phyloP scores from a whole-genome alignment of 1,284 basidiomycete species.

The Athelia sp. region DNA sequence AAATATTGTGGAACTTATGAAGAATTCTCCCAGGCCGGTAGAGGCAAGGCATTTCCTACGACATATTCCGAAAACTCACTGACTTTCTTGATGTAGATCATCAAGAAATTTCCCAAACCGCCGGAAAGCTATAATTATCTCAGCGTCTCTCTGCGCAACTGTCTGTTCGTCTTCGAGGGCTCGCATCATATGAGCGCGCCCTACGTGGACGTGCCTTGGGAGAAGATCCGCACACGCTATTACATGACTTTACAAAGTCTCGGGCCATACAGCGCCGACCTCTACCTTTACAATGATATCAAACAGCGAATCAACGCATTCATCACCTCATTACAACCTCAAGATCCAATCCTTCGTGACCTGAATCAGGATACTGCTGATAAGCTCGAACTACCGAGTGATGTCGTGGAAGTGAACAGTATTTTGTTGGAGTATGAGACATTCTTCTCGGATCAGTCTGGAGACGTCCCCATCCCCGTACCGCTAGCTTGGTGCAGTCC shows the following conservation, averaged over 20 bases:
- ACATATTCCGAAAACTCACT: neutral
- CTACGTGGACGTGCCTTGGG: constrained; percentile 45
- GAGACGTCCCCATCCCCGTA: constrained; percentile 33
- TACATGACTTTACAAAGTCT: constrained; percentile 47
- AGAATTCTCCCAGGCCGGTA: constrained; percentile 55
- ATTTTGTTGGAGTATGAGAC: constrained; percentile 46
- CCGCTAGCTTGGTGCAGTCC: constrained; percentile 62
- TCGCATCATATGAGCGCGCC: constrained; percentile 22
- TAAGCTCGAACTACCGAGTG: constrained; percentile 20
- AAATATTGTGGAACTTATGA: constrained; percentile 56
- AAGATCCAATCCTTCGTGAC: constrained; percentile 9
- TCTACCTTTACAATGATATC: constrained; percentile 59
- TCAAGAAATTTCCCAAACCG: constrained; percentile 51
- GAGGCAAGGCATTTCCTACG: constrained; percentile 42
- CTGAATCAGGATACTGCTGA: neutral
- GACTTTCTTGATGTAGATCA: constrained; percentile 33
- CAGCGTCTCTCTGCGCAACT: constrained; percentile 48
- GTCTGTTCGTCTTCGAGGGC: constrained; percentile 36
- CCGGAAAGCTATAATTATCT: constrained; percentile 50
- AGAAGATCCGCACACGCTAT: constrained; percentile 55
- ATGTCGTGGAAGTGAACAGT: constrained; percentile 40
- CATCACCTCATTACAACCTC: constrained; percentile 21
- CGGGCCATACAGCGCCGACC: constrained; percentile 51
- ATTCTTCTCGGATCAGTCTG: constrained; percentile 33
- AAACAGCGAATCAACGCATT: constrained; percentile 39